Conservation (phyloP, 495 filamentous ascomycete genomes). For the Lophiotrema nucula region DNA sequence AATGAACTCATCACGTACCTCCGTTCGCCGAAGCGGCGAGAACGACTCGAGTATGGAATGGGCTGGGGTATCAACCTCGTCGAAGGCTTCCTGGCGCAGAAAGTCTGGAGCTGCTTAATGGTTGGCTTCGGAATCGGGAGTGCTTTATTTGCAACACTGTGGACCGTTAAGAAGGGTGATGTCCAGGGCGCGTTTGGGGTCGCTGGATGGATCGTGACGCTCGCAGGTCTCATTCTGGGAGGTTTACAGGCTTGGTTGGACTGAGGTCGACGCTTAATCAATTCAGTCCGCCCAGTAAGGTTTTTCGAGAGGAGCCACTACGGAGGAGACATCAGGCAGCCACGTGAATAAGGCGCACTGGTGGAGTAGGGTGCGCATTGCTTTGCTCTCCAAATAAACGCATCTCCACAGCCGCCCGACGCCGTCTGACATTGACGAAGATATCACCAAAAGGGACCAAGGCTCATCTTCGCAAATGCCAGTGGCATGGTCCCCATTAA, state of each 20-base stretch:
- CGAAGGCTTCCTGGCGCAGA: constrained; percentile 42
- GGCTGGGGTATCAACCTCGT: constrained; percentile 48
- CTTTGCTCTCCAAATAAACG: too few relatives aligned
- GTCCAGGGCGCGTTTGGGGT: constrained; percentile 48
- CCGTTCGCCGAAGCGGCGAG: constrained; percentile 34
- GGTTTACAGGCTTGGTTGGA: constrained; percentile 39
- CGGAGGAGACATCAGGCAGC: too few relatives aligned
- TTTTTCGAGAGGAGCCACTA: too few relatives aligned
- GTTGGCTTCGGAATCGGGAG: constrained; percentile 39
- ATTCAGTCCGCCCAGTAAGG: too few relatives aligned
- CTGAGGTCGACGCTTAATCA: too few relatives aligned
- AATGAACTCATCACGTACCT: constrained; percentile 37
- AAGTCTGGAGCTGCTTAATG: constrained; percentile 40
- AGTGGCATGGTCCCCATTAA: too few relatives aligned
- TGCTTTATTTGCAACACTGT: constrained; percentile 41
- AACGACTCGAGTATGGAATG: constrained; percentile 33
- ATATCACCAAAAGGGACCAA: too few relatives aligned
- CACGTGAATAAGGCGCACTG: too few relatives aligned
- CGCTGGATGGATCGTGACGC: constrained; percentile 39
- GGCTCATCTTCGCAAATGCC: too few relatives aligned
- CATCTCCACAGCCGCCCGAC: too few relatives aligned
- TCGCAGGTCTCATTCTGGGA: constrained; percentile 38
- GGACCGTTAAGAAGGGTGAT: constrained; percentile 38
- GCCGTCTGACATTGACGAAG: too few relatives aligned
- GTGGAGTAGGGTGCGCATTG: too few relatives aligned